Evolutionary conservation across 164 flowering plant genomes (phyloP).

Genomic region (Aristolochia contorta): DNA sequence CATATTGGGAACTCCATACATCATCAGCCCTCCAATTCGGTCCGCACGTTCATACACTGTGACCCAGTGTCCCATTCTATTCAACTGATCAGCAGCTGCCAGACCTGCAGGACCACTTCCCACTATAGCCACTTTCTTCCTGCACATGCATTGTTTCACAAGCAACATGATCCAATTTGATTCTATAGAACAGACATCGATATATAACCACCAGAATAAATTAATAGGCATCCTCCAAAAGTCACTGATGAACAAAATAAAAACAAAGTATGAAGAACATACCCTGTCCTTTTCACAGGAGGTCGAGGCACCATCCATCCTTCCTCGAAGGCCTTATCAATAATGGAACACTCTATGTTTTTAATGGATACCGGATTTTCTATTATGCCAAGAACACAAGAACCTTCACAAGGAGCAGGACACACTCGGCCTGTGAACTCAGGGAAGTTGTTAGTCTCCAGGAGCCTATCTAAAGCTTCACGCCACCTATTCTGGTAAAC

Average conservation of each 20-base stretch:
- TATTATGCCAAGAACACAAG: constrained; percentile 98
- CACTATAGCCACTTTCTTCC: constrained; percentile 79
- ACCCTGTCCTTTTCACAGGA: constrained; percentile 84
- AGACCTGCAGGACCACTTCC: constrained; percentile 99
- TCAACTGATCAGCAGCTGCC: constrained; percentile 98
- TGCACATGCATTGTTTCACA: constrained; percentile 18
- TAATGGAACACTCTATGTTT: constrained; percentile 89
- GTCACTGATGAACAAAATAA: background rate
- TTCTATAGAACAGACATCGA: background rate
- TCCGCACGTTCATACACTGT: constrained; percentile 96
- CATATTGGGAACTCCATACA: constrained; percentile 99
- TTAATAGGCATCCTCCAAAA: background rate
- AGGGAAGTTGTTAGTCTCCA: constrained; percentile 98
- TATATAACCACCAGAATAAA: background rate
- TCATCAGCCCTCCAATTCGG: constrained; percentile 96
- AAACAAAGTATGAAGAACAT: constrained; percentile 13
- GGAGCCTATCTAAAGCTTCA: constrained; percentile 87
- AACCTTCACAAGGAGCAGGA: constrained; percentile 99
- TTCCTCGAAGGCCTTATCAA: constrained; percentile 96
- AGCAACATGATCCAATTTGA: background rate
- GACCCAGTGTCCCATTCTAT: constrained; percentile 82
- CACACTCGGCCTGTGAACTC: constrained; percentile 99
- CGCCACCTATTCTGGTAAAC: constrained; percentile 98
- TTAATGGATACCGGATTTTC: constrained; percentile 98
- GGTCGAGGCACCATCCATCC: constrained; percentile 99